These are phyloP conservation scores for Isoetes engelmannii DNA, from an alignment of 83 land plant genomes.

Conservation along the genomic window DNA sequence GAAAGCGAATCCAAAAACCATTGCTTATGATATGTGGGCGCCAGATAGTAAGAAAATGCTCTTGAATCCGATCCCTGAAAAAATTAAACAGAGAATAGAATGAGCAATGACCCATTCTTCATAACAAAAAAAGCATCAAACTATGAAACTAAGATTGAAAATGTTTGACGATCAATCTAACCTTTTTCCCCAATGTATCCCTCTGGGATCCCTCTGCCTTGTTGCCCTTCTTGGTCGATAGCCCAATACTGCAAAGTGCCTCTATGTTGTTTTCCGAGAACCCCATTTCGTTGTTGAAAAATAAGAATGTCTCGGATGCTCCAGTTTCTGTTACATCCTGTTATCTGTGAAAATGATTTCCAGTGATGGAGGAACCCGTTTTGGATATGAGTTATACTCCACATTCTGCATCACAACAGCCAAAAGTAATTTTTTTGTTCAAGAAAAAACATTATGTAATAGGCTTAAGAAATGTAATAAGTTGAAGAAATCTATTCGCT, in stretches of 20 bases:
- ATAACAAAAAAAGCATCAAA: neutral
- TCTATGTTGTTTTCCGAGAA: slow-evolving; percentile 42
- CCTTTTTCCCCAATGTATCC: slow-evolving; percentile 71
- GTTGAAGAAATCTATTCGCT: neutral
- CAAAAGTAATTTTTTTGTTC: neutral
- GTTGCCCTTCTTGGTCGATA: slow-evolving; percentile 53
- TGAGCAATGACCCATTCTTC: neutral
- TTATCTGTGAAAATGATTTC: slow-evolving; percentile 44
- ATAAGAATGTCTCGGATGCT: slow-evolving; percentile 39
- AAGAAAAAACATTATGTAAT: neutral
- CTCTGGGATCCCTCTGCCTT: slow-evolving; percentile 40
- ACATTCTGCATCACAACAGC: slow-evolving; percentile 43
- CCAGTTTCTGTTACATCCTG: slow-evolving; percentile 31
- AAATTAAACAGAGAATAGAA: no score
- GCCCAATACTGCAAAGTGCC: slow-evolving; percentile 59
- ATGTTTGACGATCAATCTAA: neutral
- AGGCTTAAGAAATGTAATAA: no score
- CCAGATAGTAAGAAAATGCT: slow-evolving; percentile 52
- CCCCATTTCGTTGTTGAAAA: slow-evolving; percentile 53
- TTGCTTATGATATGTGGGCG: slow-evolving; percentile 62
- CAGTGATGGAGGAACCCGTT: slow-evolving; percentile 37
- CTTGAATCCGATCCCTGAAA: slow-evolving; percentile 71
- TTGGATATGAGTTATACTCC: slow-evolving; percentile 50
- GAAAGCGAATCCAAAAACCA: slow-evolving; percentile 52
- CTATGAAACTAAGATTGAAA: neutral